phyloP scores from a whole-genome alignment of 2,329 filamentous ascomycete genomes.

The Diaporthe australafricana region DNA sequence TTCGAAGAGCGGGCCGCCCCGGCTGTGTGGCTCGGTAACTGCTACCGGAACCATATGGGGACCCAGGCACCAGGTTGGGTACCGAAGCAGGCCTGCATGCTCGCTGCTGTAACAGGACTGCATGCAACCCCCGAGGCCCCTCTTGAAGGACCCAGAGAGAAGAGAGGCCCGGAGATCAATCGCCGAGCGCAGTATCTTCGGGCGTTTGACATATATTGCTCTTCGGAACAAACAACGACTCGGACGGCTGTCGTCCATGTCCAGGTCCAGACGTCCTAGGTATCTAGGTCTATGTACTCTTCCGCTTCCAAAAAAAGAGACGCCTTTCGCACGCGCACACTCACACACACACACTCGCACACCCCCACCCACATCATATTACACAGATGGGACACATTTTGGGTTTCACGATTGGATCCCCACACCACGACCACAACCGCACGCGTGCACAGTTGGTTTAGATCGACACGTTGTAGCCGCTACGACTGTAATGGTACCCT shows the following conservation, averaged over 20 bases:
- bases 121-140: conserved; percentile 12
- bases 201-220: conserved; percentile 24
- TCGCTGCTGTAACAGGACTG: conserved; percentile 17
- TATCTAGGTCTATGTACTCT: background rate
- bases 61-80: conserved; percentile 8
- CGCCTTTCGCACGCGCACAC: background rate
- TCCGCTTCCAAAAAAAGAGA: conserved; percentile 28
- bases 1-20: conserved; percentile 35
- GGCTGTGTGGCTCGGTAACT: conserved; percentile 35
- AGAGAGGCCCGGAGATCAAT: conserved; percentile 14
- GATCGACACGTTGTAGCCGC: conserved; percentile 33
- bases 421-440: conserved; percentile 23
- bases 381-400: conserved; percentile 30
- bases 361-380: conserved; percentile 22
- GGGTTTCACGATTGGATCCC: conserved; percentile 34
- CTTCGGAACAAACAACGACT: conserved; percentile 7
- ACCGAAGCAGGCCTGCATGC: conserved; percentile 20
- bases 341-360: background rate
- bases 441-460: conserved; percentile 19
- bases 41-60: conserved; percentile 33
- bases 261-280: background rate
- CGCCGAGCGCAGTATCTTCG: conserved; percentile 12
- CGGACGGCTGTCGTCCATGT: conserved; percentile 1
- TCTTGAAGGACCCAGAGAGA: conserved; percentile 11
- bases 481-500: conserved; percentile 8